Evolutionary conservation across 495 filamentous ascomycete genomes (phyloP).

Genomic region (Stereocaulon alpinum): DNA sequence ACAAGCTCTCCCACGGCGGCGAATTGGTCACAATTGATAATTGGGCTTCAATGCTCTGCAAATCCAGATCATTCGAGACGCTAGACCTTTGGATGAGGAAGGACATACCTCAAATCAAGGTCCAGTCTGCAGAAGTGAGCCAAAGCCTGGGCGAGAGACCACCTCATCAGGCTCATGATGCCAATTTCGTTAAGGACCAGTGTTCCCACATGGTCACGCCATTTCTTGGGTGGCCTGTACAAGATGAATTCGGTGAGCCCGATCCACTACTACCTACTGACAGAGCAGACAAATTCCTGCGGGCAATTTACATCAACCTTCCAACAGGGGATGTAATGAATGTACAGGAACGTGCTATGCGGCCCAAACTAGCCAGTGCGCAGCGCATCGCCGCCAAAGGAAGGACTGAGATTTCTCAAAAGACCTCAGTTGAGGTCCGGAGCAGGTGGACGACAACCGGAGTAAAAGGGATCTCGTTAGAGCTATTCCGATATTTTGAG

Average conservation of each 20-base stretch:
- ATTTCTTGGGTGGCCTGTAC: conserved; percentile 11
- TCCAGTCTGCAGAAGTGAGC: not conserved
- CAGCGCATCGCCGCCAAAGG: not conserved
- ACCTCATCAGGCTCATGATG: too few relatives aligned
- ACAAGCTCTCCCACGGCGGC: not conserved
- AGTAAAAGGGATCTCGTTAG: not conserved
- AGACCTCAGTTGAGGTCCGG: not conserved
- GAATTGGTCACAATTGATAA: not conserved
- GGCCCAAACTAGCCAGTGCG: too few relatives aligned
- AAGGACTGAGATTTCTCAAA: not conserved
- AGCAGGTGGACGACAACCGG: too few relatives aligned
- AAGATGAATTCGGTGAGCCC: conserved; percentile 14
- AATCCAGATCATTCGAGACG: not conserved
- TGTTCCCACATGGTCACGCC: not conserved
- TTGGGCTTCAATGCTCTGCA: not conserved
- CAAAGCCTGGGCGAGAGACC: not conserved
- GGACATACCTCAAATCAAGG: conserved; percentile 7
- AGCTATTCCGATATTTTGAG: not conserved
- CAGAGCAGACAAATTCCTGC: conserved; percentile 3
- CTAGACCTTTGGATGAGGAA: conserved; percentile 12
- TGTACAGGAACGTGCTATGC: not conserved
- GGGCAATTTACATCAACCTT: conserved; percentile 7
- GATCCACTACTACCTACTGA: not conserved
- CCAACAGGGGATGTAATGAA: not conserved
- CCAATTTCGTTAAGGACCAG: not conserved